phyloP scores from a whole-genome alignment of 208 protist genomes.

The Leishmania martiniquensis region DNA sequence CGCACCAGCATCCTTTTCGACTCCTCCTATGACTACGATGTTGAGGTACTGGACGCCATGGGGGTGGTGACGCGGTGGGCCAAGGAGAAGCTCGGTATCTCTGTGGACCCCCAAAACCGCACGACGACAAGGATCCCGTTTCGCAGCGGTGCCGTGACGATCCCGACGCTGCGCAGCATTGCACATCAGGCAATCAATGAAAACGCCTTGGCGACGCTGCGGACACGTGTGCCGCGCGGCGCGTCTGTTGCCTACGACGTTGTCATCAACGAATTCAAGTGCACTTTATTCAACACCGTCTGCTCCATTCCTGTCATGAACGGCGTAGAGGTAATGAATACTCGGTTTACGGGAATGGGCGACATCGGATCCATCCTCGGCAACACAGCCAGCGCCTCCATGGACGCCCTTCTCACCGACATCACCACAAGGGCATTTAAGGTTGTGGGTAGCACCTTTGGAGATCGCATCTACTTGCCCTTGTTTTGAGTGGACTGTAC shows the following conservation, averaged over 20 bases:
- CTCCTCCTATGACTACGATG: constrained; percentile 17
- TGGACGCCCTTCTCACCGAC: constrained; percentile 16
- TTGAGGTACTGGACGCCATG: constrained; percentile 19
- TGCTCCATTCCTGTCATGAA: constrained; percentile 23
- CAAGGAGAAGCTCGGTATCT: constrained; percentile 6
- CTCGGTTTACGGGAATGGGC: constrained; percentile 16
- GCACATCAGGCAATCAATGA: constrained; percentile 16
- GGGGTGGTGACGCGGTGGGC: neutral
- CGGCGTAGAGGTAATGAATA: constrained; percentile 24
- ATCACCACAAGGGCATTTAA: constrained; percentile 13
- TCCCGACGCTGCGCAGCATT: constrained; percentile 26
- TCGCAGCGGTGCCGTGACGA: neutral
- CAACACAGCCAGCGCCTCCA: constrained; percentile 10
- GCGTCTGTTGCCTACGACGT: constrained; percentile 20
- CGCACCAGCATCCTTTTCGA: constrained; percentile 8
- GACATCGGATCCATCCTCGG: constrained; percentile 17
- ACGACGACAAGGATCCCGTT: constrained; percentile 4
- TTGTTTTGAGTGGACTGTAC: constrained; percentile 1
- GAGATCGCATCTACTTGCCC: constrained; percentile 16
- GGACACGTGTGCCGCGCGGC: constrained; percentile 14
- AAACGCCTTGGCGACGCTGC: constrained; percentile 7
- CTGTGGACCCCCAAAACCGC: neutral
- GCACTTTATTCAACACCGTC: constrained; percentile 15
- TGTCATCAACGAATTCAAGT: constrained; percentile 23
- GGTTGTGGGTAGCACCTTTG: constrained; percentile 19